Evolutionary conservation across 371 early-diverging fungal species (phyloP), one percentile per base, ranked within the genome.

Genomic region (Actinomortierella ambigua): DNA sequence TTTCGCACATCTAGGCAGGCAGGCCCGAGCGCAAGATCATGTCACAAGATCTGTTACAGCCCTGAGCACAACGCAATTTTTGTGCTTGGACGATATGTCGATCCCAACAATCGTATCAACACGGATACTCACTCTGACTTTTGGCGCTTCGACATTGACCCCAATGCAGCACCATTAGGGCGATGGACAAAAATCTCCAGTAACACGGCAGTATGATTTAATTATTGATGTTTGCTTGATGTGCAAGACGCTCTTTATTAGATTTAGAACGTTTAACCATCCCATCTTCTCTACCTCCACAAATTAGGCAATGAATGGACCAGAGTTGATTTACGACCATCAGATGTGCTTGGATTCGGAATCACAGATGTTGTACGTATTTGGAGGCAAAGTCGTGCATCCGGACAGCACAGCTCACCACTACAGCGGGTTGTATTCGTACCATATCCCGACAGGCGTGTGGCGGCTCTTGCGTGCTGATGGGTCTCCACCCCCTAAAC

Each of bases 41-140:
- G 96, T 77, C 98, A 98, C 77, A 93, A 93, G 65, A 92, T 96
- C 40, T 91, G 93, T 69, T 90, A 90, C 75, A 96, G 97, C 68
- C 85, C 93, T 3, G 76, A 76, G 13, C 82, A 82, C 26, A 82
- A 84, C 48, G 84, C 82, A 7, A 83, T 98, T 6, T 98, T 92
- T 76, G 79, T 94, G 2, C 69, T 95, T 52, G 99, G 99, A 13
- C 83, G 86, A 55, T 98, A 95, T 68, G 87, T 97, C 13, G 95
- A 95, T 51, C 83, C 86, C 9, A 87, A 88, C 15, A 76, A 78
- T 39, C 80, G 90, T 20, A 77, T 82, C 22, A 84, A 85, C 27
- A 79, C 83, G 4, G 79, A 83, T 40, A 77, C 90, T 17, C 86
- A 93, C 15, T 81, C 90, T 24, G 96, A 98, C 58, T 93, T 98